Evolutionary conservation across 805 yeast genomes (phyloP), one percentile per base, ranked within the genome.

Genomic region (Saturnispora besseyi): DNA sequence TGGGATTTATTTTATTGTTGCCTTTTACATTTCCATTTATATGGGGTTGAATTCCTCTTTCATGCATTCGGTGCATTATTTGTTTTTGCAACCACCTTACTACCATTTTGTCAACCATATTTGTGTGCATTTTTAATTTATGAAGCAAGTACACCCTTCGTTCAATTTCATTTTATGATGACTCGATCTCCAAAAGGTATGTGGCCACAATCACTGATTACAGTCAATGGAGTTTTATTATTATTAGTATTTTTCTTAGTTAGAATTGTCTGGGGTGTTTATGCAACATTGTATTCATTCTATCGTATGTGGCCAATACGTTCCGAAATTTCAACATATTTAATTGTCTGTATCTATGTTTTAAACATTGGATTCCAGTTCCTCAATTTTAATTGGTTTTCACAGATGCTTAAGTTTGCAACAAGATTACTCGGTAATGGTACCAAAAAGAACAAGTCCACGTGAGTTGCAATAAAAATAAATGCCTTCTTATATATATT

Each of bases 61-160:
- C 99, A 93, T 62, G 98, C 95, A 0, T 57, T 78, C 38, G 89
- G 90, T 1, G 88, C 98, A 0, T 65, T 88, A 49, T 77, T 76
- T 59, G 96, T 87, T 37, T 87, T 90, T 62, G 59, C 68, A 2
- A 66, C 77, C 47, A 73, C 87, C 2, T 72, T 85, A 52, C 63
- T 72, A 31, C 96, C 96, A 3, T 86, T 81, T 65, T 78, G 87
- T 62, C 80, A 83, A 65, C 84, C 89, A 46, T 84, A 85, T 79
- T 76, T 86, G 28, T 91, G 96, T 1, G 79, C 82, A 21, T 93
- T 90, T 63, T 73, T 93, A 58, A 63, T 86, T 45, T 93, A 85
- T 66, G 99, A 93, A 68, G 75, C 86, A 38, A 84, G 95, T 44
- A 87, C 97, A 2, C 98, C 98, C 8, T 93, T 93, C 67, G 96